Evolutionary conservation across 2,329 filamentous ascomycete species (phyloP).

Genomic region (Pochonia chlamydosporia): DNA sequence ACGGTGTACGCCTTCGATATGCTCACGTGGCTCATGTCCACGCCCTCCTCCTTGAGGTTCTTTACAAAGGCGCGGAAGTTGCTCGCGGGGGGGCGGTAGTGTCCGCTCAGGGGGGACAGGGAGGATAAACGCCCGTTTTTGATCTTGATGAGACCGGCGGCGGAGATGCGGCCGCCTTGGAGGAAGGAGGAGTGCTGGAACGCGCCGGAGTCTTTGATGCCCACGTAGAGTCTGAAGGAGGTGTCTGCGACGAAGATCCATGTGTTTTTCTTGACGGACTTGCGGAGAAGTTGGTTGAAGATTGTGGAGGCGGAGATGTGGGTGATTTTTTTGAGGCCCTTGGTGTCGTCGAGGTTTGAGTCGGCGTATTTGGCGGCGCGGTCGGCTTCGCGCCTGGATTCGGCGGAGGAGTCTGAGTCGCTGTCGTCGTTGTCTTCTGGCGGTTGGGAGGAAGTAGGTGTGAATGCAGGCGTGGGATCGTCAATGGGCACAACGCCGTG

Average conservation of each 20-base stretch:
- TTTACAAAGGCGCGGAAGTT: conserved; percentile 81
- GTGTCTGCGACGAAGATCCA: conserved; percentile 95
- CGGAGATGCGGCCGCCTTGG: conserved; percentile 72
- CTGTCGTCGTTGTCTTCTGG: conserved; percentile 7
- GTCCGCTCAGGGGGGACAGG: conserved; percentile 67
- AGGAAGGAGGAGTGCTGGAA: conserved; percentile 92
- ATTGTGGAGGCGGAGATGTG: conserved; percentile 68
- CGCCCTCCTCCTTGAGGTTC: conserved; percentile 64
- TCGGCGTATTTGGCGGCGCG: conserved; percentile 60
- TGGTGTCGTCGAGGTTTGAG: conserved; percentile 54
- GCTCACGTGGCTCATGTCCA: conserved; percentile 72
- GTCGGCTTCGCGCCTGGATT: conserved; percentile 50
- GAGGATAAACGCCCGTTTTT: conserved; percentile 72
- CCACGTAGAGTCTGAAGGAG: conserved; percentile 77
- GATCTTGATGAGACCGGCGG: conserved; percentile 80
- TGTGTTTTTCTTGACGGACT: conserved; percentile 76
- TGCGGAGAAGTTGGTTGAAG: conserved; percentile 71
- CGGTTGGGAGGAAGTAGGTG: conserved; percentile 15
- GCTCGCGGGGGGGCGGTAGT: conserved; percentile 76
- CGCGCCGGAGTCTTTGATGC: conserved; percentile 80
- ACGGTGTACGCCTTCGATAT: conserved; percentile 80
- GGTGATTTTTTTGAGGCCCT: conserved; percentile 47
- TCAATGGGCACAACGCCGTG: conserved; percentile 62
- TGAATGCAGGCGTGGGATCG: conserved; percentile 52
- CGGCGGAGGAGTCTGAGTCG: conserved; percentile 30